A percentile compares a stretch with the other conserved stretches of the same genome.
Evolutionary conservation across 164 flowering plant genomes (phyloP).

Genomic region (Kingdonia uniflora): DNA sequence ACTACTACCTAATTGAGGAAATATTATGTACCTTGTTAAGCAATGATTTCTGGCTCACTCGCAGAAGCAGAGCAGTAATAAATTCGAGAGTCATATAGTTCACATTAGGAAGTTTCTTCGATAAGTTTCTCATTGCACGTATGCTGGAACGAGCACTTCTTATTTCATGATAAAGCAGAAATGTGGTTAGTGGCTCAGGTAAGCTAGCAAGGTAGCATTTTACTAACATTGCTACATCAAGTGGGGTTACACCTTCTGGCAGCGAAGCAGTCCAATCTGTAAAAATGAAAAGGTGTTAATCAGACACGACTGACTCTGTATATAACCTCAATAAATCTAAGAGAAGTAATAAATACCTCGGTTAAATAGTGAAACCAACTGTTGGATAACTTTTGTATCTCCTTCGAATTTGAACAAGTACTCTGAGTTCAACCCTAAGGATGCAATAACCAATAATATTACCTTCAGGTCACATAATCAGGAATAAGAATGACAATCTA

Average conservation of each 20-base stretch:
- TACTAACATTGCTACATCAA: slow-evolving; percentile 54
- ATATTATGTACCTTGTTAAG: slow-evolving; percentile 60
- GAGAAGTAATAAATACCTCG: slow-evolving; percentile 41
- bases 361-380: slow-evolving; percentile 66
- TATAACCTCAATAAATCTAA: slow-evolving; percentile 1
- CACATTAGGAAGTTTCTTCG: slow-evolving; percentile 76
- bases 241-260: slow-evolving; percentile 60
- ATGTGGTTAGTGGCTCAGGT: slow-evolving; percentile 82
- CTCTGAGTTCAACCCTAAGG: slow-evolving; percentile 52
- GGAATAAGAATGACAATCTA: too few relatives aligned
- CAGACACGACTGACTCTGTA: neutral
- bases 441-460: neutral
- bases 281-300: neutral
- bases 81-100: slow-evolving; percentile 82
- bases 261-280: slow-evolving; percentile 64
- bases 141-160: slow-evolving; percentile 70
- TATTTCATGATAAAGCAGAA: slow-evolving; percentile 62
- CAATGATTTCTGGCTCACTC: slow-evolving; percentile 75
- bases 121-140: slow-evolving; percentile 42
- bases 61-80: slow-evolving; percentile 71
- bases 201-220: slow-evolving; percentile 89
- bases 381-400: slow-evolving; percentile 58
- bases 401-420: slow-evolving; percentile 69
- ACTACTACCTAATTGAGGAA: neutral
- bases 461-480: too few relatives aligned